phyloP scores from a whole-genome alignment of 2,329 filamentous ascomycete species.

The Gliomastix tumulicola region DNA sequence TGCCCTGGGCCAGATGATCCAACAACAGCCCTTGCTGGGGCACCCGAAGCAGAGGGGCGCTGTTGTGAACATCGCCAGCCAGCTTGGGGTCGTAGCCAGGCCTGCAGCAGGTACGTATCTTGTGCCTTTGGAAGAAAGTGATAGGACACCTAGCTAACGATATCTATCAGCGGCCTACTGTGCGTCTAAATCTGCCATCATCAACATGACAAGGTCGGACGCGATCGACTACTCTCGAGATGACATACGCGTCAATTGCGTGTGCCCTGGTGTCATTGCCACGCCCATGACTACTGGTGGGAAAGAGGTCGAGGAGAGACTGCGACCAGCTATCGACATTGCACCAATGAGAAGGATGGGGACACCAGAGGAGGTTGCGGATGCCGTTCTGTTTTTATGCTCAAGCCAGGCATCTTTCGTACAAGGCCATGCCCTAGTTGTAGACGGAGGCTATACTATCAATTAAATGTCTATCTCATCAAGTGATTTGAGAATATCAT shows the following conservation, averaged over 20 bases:
- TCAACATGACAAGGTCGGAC: slow-evolving; percentile 49
- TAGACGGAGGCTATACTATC: slow-evolving; percentile 47
- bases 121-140: slow-evolving; percentile 19
- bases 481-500: no score
- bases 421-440: slow-evolving; percentile 42
- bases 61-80: slow-evolving; percentile 45
- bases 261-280: slow-evolving; percentile 33
- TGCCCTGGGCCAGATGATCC: slow-evolving; percentile 35
- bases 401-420: slow-evolving; percentile 41
- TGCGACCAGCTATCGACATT: slow-evolving; percentile 33
- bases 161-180: slow-evolving; percentile 42
- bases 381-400: slow-evolving; percentile 41
- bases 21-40: slow-evolving; percentile 30
- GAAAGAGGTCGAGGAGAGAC: slow-evolving; percentile 25
- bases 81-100: slow-evolving; percentile 40
- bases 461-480: no score
- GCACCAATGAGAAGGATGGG: slow-evolving; percentile 46
- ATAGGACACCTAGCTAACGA: neutral
- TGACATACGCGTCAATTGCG: slow-evolving; percentile 27
- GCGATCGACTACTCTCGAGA: slow-evolving; percentile 48
- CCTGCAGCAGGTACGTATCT: slow-evolving; percentile 21
- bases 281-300: slow-evolving; percentile 37
- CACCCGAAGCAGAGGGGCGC: slow-evolving; percentile 35
- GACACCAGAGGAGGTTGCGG: slow-evolving; percentile 38
- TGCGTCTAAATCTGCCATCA: slow-evolving; percentile 50